These are phyloP conservation scores for Thalassiosira mediterranea DNA, from an alignment of 352 stramenopile genomes.

Conservation along the genomic window DNA sequence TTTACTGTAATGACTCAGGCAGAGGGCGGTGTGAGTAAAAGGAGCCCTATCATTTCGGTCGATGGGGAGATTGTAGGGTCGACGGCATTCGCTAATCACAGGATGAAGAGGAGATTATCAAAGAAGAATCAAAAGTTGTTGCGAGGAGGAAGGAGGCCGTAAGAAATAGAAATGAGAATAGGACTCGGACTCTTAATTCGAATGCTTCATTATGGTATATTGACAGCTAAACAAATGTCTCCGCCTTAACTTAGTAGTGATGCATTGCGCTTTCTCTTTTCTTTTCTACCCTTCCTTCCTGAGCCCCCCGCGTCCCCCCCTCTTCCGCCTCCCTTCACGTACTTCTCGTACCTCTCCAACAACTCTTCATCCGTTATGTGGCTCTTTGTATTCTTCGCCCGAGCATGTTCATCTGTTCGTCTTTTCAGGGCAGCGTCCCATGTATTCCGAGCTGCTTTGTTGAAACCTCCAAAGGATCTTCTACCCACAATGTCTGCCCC, in stretches of 20 bases:
- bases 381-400: slow-evolving; percentile 37
- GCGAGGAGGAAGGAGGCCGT: slow-evolving; percentile 41
- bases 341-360: slow-evolving; percentile 68
- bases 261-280: slow-evolving; percentile 50
- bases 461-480: slow-evolving; percentile 75
- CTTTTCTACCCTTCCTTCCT: slow-evolving; percentile 20
- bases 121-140: slow-evolving; percentile 59
- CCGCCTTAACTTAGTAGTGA: too few species aligned
- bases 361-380: slow-evolving; percentile 76
- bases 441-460: slow-evolving; percentile 55
- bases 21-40: slow-evolving; percentile 32
- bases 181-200: too few species aligned
- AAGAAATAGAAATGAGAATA: too few species aligned
- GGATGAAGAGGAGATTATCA: slow-evolving; percentile 45
- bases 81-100: slow-evolving; percentile 52
- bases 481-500: slow-evolving; percentile 65
- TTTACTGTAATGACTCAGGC: slow-evolving; percentile 37
- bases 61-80: slow-evolving; percentile 37
- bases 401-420: slow-evolving; percentile 28
- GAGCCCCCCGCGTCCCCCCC: slow-evolving; percentile 10
- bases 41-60: slow-evolving; percentile 55
- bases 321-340: slow-evolving; percentile 43
- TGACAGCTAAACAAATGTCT: too few species aligned
- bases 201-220: too few species aligned
- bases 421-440: slow-evolving; percentile 56